Evolutionary conservation across 192 early-diverging fungal genomes (phyloP), one percentile per base, ranked within the genome.

Genomic region (Linnemannia elongata): DNA sequence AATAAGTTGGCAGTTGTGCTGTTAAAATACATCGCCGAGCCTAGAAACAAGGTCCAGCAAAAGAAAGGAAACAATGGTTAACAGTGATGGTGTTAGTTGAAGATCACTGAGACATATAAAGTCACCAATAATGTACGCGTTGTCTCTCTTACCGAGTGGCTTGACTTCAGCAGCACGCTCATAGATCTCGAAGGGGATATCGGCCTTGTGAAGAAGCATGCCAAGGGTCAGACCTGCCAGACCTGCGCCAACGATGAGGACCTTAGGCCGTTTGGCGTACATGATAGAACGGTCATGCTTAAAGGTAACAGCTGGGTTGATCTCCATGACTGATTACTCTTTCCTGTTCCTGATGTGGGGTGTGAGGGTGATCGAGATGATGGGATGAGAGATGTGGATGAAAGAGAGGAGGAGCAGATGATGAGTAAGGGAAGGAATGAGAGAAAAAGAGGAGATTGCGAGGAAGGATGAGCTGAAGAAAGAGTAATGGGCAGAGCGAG

Each of bases 211-310:
- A 1, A 71, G 39, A 18, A 76, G 75, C 24, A 63, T 57, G 22
- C 47, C 60, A 8, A 76, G 75, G 33, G 38, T 41, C 9, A 76
- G 54, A 6, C 75, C 75, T 6, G 36, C 75, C 3, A 76, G 20
- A 30, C 75, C 75, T 1, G 75, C 75, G 7, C 75, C 75, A 1
- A 63, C 75, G 13, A 76, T 76, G 3, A 76, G 18, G 12, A 76
- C 75, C 6, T 60, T 76, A 6, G 75, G 75, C 4, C 38, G 55
- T 9, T 76, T 76, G 44, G 60, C 60, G 30, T 33, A 41, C 72
- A 73, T 73, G 10, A 45, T 41, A 0, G 22, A 27, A 2, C 27
- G 72, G 72, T 41, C 41, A 4, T 30, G 42, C 10, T 30, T 73
- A 1, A 73, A 30, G 0, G 42, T 49, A 13, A 30, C n/a, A 7